phyloP scores from a whole-genome alignment of 495 filamentous ascomycete genomes.

The Lasiosphaeria miniovina region DNA sequence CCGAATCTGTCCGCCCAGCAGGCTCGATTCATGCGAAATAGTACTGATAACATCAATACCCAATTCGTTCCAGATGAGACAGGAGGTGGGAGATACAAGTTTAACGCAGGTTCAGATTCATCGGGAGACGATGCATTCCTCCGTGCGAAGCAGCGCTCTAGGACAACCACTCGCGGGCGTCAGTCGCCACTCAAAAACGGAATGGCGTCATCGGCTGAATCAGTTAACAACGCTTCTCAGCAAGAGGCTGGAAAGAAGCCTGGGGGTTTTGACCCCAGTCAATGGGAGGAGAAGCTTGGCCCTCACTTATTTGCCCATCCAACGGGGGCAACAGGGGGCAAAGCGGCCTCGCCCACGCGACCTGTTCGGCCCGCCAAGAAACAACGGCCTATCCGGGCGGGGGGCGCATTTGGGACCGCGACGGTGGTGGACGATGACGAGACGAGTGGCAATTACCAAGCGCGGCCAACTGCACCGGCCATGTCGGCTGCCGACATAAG shows the following conservation, averaged over 20 bases:
- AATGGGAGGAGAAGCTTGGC: slow-evolving; percentile 65
- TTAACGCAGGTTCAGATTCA: slow-evolving; percentile 39
- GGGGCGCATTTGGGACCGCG: slow-evolving; percentile 34
- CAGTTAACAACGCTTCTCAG: slow-evolving; percentile 10
- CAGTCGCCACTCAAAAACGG: slow-evolving; percentile 28
- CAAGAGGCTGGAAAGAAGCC: slow-evolving; percentile 14
- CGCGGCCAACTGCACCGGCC: slow-evolving; percentile 21
- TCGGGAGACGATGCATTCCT: slow-evolving; percentile 28
- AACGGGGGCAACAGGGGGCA: slow-evolving; percentile 28
- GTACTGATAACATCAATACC: slow-evolving; percentile 74
- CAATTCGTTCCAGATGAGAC: slow-evolving; percentile 47
- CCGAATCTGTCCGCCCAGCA: slow-evolving; percentile 20
- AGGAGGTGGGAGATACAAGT: slow-evolving; percentile 32
- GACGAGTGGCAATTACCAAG: slow-evolving; percentile 32
- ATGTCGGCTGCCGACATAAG: slow-evolving; percentile 7
- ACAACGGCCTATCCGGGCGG: slow-evolving; percentile 42
- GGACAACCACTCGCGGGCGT: slow-evolving; percentile 36
- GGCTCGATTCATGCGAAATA: slow-evolving; percentile 52
- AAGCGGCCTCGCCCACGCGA: slow-evolving; percentile 37
- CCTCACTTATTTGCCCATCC: slow-evolving; percentile 55
- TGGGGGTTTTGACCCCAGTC: slow-evolving; percentile 57
- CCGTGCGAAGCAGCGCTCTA: slow-evolving; percentile 33
- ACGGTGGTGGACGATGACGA: slow-evolving; percentile 47
- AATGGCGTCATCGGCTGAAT: slow-evolving; percentile 17
- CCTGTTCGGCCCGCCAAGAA: slow-evolving; percentile 32